Evolutionary conservation across 2,329 filamentous ascomycete genomes (phyloP).

Genomic region (Pseudohalonectria lignicola): DNA sequence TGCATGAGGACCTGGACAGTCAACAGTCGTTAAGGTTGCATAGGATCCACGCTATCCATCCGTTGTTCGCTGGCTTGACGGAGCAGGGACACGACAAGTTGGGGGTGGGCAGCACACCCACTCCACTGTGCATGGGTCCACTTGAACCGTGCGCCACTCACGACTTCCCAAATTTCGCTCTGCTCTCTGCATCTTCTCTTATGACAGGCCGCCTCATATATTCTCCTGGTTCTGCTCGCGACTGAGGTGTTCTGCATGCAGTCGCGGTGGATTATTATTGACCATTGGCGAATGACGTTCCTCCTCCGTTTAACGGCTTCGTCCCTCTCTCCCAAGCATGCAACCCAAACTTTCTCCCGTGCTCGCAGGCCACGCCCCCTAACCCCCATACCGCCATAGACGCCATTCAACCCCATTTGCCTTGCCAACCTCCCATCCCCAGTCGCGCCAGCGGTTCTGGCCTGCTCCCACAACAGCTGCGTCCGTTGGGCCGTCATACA

Average conservation of each 20-base stretch:
- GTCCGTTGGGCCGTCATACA: constrained; percentile 3
- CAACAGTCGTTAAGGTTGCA: no score
- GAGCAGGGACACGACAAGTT: background rate
- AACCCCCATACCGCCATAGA: background rate
- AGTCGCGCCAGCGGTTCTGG: no score
- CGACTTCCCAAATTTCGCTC: constrained; percentile 10
- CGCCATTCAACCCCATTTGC: background rate
- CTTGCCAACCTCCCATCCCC: no score
- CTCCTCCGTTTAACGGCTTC: background rate
- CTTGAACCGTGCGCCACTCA: constrained; percentile 8
- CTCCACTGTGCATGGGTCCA: background rate
- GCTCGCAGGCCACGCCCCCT: background rate
- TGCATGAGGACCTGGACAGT: no score
- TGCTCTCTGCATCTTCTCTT: constrained; percentile 3
- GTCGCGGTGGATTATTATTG: background rate
- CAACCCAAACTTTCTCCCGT: background rate
- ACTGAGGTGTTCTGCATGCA: constrained; percentile 6
- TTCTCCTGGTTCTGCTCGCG: background rate
- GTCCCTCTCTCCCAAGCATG: background rate
- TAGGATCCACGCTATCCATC: no score
- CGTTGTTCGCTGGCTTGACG: no score
- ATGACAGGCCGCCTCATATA: constrained; percentile 16
- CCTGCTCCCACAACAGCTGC: no score
- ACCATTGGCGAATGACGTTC: constrained; percentile 6
- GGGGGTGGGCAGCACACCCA: background rate